Percentiles rank a stretch among this genome's conserved stretches.
These are phyloP conservation scores for Polyporus tsugae DNA, from an alignment of 1,284 basidiomycete genomes.

Conservation along the genomic window DNA sequence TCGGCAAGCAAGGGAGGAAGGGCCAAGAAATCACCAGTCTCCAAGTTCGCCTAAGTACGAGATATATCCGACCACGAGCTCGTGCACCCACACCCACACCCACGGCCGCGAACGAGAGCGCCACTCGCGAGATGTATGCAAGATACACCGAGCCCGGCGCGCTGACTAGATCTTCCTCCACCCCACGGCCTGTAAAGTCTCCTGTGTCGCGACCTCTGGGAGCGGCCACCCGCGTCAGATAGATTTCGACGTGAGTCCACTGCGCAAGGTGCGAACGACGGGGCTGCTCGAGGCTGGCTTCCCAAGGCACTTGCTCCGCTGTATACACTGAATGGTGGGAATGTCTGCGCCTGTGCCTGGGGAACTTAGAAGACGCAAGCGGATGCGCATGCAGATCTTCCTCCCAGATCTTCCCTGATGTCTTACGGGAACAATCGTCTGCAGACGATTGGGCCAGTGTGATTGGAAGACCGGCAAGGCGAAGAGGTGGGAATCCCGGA, in stretches of 20 bases:
- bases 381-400: conserved; percentile 4
- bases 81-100: conserved; percentile 9
- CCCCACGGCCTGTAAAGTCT: conserved; percentile 12
- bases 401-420: neutral
- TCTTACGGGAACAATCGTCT: neutral
- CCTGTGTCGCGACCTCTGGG: conserved; percentile 3
- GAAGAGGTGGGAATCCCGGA: conserved; percentile 2
- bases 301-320: conserved; percentile 11
- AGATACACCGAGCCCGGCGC: conserved; percentile 1
- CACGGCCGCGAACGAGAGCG: conserved; percentile 4
- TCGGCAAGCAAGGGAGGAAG: conserved; percentile 1
- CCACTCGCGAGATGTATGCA: neutral
- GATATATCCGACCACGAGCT: conserved; percentile 3
- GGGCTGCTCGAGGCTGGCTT: neutral
- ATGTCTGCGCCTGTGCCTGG: conserved; percentile 8
- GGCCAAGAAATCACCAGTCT: conserved; percentile 5
- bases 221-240: neutral
- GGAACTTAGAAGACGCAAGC: neutral
- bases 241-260: neutral
- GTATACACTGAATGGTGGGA: conserved; percentile 7
- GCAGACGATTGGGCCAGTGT: neutral
- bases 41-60: neutral
- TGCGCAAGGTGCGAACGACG: conserved; percentile 8
- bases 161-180: neutral
- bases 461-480: neutral